phyloP scores from a whole-genome alignment of 305 asterid species.

The Fraxinus sp. region DNA sequence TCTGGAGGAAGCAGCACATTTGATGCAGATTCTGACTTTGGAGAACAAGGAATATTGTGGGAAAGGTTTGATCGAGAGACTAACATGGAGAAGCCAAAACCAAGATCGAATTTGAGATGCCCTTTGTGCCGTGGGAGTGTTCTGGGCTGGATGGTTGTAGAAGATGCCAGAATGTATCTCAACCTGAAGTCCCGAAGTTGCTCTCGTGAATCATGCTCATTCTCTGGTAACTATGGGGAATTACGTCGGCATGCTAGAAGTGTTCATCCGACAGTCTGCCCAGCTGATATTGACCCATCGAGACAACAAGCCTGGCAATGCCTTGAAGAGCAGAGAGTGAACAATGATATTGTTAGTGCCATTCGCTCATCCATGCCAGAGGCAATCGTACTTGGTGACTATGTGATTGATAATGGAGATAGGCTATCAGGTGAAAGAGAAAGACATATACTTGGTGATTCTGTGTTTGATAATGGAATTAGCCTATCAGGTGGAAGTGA shows the following conservation, averaged over 20 bases:
- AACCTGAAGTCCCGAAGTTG: slow-evolving; percentile 73
- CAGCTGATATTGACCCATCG: slow-evolving; percentile 80
- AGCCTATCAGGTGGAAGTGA: slow-evolving; percentile 50
- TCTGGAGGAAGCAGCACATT: slow-evolving; percentile 23
- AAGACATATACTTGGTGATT: slow-evolving; percentile 66
- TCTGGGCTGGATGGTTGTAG: slow-evolving; percentile 77
- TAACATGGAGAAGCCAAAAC: slow-evolving; percentile 36
- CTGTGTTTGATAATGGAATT: slow-evolving; percentile 70
- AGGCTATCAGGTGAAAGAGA: slow-evolving; percentile 50
- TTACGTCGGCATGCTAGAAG: slow-evolving; percentile 85
- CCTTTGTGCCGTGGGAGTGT: slow-evolving; percentile 87
- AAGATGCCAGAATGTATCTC: slow-evolving; percentile 76
- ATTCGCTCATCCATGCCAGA: slow-evolving; percentile 85
- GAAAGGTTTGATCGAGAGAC: slow-evolving; percentile 35
- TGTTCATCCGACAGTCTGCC: slow-evolving; percentile 82
- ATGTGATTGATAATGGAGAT: slow-evolving; percentile 73
- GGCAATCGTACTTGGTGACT: slow-evolving; percentile 82
- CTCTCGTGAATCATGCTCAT: slow-evolving; percentile 74
- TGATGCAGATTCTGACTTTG: slow-evolving; percentile 22
- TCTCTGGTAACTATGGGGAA: slow-evolving; percentile 68
- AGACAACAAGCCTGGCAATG: slow-evolving; percentile 80
- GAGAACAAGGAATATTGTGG: slow-evolving; percentile 25
- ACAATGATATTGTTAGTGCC: slow-evolving; percentile 79
- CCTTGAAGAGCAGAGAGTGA: slow-evolving; percentile 75
- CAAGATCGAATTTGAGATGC: slow-evolving; percentile 54